A percentile compares a stretch with the other conserved stretches of the same genome.
These are phyloP conservation scores for Drechmeria coniospora DNA, from an alignment of 2,329 filamentous ascomycete genomes.

Conservation along the genomic window DNA sequence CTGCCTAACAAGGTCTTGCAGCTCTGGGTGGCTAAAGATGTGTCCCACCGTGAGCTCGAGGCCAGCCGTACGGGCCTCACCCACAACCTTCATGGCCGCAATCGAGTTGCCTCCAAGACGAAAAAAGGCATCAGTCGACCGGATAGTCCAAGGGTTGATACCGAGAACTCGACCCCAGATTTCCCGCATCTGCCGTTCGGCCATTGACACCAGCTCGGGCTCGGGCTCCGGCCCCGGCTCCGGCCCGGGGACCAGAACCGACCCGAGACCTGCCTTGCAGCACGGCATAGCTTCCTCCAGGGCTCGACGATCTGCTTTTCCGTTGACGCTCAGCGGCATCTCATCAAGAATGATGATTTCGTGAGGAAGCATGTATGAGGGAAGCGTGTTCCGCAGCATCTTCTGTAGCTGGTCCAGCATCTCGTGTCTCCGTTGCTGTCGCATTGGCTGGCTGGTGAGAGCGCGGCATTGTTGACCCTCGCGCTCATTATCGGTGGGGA, in stretches of 20 bases:
- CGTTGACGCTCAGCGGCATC: constrained; percentile 12
- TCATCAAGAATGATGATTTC: constrained; percentile 8
- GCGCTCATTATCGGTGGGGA: constrained; percentile 8
- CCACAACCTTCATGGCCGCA: background rate
- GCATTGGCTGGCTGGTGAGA: constrained; percentile 7
- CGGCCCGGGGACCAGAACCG: background rate
- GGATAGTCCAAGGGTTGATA: constrained; percentile 1
- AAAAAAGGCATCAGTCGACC: constrained; percentile 6
- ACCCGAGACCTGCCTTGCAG: background rate
- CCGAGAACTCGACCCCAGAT: background rate
- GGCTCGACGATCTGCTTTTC: constrained; percentile 10
- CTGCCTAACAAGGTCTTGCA: background rate
- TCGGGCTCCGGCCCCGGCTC: background rate
- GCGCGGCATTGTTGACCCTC: background rate
- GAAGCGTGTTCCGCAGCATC: constrained; percentile 4
- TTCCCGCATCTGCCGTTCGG: background rate
- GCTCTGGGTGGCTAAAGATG: background rate
- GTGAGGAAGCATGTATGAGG: constrained; percentile 13
- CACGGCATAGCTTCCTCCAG: background rate
- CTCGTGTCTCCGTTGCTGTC: constrained; percentile 1
- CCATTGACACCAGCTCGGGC: background rate
- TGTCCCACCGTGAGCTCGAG: background rate
- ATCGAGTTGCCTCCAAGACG: constrained; percentile 1
- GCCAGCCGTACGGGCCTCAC: no score
- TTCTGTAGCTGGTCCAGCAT: constrained; percentile 2